These are phyloP conservation scores for Aechmea fasciata DNA, from an alignment of 176 grass and related monocot species.

Conservation along the genomic window DNA sequence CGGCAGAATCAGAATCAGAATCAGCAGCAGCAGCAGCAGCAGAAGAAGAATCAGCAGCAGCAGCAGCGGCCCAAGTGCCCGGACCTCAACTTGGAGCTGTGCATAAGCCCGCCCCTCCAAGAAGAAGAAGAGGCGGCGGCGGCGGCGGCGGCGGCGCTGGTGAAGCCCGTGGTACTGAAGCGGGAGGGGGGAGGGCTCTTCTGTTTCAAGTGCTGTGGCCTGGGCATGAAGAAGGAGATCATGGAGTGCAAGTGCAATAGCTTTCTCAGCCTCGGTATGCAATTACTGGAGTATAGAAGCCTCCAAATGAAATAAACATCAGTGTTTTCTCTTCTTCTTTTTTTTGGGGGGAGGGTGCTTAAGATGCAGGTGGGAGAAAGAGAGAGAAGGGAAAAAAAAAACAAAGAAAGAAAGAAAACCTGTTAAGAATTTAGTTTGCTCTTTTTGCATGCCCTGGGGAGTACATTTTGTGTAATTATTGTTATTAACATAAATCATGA, in stretches of 20 bases:
- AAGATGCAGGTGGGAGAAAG: conserved; percentile 5
- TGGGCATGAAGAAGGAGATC: conserved; percentile 52
- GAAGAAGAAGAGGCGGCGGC: conserved; percentile 21
- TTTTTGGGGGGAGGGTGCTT: conserved; percentile 6
- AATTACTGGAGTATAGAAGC: conserved; percentile 76
- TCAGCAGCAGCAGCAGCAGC: conserved; percentile 19
- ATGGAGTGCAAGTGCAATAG: conserved; percentile 56
- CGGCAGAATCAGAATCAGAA: neutral
- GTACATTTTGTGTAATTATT: conserved; percentile 71
- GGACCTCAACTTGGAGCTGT: conserved; percentile 85
- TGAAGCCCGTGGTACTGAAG: conserved; percentile 53
- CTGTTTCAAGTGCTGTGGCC: conserved; percentile 82
- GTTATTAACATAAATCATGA: conserved; percentile 14
- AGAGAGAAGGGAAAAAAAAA: neutral
- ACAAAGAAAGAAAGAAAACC: neutral
- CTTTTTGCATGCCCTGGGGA: conserved; percentile 12
- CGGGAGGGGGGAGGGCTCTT: conserved; percentile 35
- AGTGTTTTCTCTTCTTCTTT: neutral
- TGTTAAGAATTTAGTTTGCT: neutral
- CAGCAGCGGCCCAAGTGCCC: conserved; percentile 60
- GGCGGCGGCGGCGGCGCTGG: neutral
- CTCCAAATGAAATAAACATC: conserved; percentile 56
- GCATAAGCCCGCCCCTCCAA: conserved; percentile 65
- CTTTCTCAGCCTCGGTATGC: conserved; percentile 56
- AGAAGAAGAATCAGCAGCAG: neutral